Evolutionary conservation across 768 basidiomycete genomes (phyloP).

Genomic region (Collybia nuda): DNA sequence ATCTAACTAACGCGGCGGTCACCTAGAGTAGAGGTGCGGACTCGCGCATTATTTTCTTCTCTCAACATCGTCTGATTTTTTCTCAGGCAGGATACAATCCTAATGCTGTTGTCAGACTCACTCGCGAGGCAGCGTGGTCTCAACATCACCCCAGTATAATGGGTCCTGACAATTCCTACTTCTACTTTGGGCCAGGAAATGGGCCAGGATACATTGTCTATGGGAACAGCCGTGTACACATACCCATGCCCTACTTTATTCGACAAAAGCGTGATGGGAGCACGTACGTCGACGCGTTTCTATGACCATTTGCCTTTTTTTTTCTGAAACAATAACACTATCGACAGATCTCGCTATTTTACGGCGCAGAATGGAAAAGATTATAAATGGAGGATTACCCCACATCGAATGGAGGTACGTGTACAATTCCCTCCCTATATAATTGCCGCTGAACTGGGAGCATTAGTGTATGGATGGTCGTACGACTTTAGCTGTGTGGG

Average conservation of each 20-base stretch:
- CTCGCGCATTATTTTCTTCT: background rate
- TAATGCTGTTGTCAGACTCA: constrained; percentile 62
- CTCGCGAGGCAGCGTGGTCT: constrained; percentile 66
- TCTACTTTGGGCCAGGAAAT: constrained; percentile 71
- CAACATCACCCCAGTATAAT: constrained; percentile 68
- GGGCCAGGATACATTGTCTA: constrained; percentile 66
- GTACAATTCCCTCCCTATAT: background rate
- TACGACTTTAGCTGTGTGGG: constrained; percentile 66
- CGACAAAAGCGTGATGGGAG: constrained; percentile 60
- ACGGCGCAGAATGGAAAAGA: constrained; percentile 65
- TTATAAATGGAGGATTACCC: constrained; percentile 72
- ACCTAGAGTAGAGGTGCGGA: constrained; percentile 2
- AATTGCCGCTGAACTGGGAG: background rate
- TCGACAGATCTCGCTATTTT: constrained; percentile 70
- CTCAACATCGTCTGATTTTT: background rate
- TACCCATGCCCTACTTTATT: constrained; percentile 57
- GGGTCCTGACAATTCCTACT: constrained; percentile 78
- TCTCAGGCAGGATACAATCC: constrained; percentile 53
- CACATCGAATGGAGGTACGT: constrained; percentile 69
- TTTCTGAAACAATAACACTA: constrained; percentile 2
- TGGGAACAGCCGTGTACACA: constrained; percentile 55
- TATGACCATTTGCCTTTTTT: constrained; percentile 3
- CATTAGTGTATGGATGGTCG: constrained; percentile 64
- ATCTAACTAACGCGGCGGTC: constrained; percentile 7
- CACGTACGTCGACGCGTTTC: constrained; percentile 45